These are phyloP conservation scores for Botrytis byssoidea DNA, from an alignment of 2,329 filamentous ascomycete species.

Conservation along the genomic window DNA sequence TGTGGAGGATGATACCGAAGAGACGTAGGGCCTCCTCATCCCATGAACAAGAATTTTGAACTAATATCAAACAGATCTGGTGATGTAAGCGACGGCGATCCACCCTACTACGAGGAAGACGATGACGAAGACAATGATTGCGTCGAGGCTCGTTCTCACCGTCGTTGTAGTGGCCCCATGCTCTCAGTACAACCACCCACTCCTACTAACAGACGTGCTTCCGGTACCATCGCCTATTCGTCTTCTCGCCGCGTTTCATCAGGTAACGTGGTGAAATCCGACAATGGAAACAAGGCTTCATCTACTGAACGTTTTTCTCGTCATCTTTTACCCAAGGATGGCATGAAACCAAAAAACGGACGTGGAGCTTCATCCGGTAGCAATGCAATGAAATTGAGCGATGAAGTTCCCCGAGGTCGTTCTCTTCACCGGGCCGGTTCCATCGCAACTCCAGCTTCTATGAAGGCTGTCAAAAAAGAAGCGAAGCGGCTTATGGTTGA, in stretches of 20 bases:
- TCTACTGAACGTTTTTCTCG: neutral
- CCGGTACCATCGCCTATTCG: neutral
- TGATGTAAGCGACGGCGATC: constrained; percentile 9
- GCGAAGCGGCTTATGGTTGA: neutral
- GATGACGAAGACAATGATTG: neutral
- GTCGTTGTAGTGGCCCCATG: neutral
- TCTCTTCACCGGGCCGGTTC: neutral
- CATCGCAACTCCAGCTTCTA: neutral
- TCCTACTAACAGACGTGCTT: neutral
- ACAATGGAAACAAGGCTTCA: neutral
- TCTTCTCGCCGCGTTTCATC: neutral
- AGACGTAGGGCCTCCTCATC: neutral
- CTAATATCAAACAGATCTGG: neutral
- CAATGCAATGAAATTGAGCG: neutral
- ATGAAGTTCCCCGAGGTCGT: neutral
- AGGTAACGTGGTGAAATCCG: neutral
- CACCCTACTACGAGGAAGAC: neutral
- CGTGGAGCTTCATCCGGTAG: neutral
- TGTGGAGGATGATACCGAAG: neutral
- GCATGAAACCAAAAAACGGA: neutral
- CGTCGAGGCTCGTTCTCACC: neutral
- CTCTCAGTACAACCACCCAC: neutral
- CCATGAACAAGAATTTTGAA: neutral
- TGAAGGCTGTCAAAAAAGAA: neutral
- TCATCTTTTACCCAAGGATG: neutral